Evolutionary conservation across 2,329 filamentous ascomycete species (phyloP).

Genomic region (Davidsoniella neocaledoniae): DNA sequence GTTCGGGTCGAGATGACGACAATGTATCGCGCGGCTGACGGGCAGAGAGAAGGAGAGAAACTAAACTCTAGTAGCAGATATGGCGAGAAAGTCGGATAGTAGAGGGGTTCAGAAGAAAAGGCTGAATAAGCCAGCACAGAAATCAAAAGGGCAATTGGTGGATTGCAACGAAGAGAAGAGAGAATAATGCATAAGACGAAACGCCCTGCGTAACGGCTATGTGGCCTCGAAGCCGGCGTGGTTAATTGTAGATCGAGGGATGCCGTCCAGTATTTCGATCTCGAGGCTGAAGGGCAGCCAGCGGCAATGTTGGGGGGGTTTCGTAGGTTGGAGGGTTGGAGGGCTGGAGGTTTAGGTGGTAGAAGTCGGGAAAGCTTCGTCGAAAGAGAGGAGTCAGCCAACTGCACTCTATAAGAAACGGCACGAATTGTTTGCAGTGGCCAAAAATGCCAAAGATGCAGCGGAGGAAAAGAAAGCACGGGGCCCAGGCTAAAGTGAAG

Average conservation of each 20-base stretch:
- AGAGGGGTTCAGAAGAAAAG: neutral
- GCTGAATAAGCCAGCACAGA: no score
- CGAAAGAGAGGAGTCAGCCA: neutral
- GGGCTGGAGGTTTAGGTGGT: no score
- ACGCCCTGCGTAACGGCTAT: slow-evolving; percentile 4
- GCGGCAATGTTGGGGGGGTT: no score
- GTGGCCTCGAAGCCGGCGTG: neutral
- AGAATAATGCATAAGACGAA: slow-evolving; percentile 1
- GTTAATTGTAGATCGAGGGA: neutral
- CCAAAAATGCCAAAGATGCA: neutral
- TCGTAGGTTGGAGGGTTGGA: no score
- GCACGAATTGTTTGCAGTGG: no score
- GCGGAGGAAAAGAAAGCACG: neutral
- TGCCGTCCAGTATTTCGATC: no score
- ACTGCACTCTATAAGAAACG: no score
- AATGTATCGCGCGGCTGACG: neutral
- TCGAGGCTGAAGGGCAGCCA: no score
- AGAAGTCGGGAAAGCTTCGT: neutral
- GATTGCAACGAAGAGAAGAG: neutral
- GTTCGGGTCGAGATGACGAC: neutral
- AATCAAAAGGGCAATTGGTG: no score
- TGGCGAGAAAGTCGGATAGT: neutral
- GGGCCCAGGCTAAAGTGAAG: neutral
- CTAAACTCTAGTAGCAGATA: neutral
- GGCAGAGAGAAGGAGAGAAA: neutral